A percentile compares a stretch with the other conserved stretches of the same genome.
phyloP scores from a whole-genome alignment of 805 yeast genomes.

The Tetrapisispora fleetii region DNA sequence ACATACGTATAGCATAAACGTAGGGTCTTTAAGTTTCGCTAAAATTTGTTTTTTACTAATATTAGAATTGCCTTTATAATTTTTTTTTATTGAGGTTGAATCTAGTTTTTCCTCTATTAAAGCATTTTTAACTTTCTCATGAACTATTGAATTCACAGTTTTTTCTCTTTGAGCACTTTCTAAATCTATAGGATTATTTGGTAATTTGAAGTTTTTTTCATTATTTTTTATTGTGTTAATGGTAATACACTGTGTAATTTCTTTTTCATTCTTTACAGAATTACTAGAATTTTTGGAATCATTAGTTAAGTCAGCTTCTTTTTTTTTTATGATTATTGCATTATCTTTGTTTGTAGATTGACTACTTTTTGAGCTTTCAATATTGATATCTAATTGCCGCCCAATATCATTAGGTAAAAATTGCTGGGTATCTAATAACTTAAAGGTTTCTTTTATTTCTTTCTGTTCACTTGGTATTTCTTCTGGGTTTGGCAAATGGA shows the following conservation, averaged over 20 bases:
- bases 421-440: not conserved
- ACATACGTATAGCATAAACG: constrained; percentile 25
- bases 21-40: constrained; percentile 16
- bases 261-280: too few species aligned
- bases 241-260: too few species aligned
- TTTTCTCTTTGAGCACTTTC: too few species aligned
- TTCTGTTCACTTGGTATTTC: not conserved
- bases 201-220: too few species aligned
- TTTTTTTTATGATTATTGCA: too few species aligned
- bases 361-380: not conserved
- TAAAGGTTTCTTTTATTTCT: not conserved
- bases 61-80: not conserved
- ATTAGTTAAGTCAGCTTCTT: too few species aligned
- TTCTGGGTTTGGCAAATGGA: not conserved
- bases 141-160: too few species aligned
- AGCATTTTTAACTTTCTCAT: too few species aligned
- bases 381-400: not conserved
- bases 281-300: too few species aligned
- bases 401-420: not conserved
- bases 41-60: constrained; percentile 12
- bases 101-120: too few species aligned
- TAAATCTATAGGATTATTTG: too few species aligned
- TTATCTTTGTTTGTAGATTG: not conserved
- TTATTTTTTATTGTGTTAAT: too few species aligned
- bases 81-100: not conserved